phyloP scores from a whole-genome alignment of 345 rosid species.

The Brassica rapa region DNA sequence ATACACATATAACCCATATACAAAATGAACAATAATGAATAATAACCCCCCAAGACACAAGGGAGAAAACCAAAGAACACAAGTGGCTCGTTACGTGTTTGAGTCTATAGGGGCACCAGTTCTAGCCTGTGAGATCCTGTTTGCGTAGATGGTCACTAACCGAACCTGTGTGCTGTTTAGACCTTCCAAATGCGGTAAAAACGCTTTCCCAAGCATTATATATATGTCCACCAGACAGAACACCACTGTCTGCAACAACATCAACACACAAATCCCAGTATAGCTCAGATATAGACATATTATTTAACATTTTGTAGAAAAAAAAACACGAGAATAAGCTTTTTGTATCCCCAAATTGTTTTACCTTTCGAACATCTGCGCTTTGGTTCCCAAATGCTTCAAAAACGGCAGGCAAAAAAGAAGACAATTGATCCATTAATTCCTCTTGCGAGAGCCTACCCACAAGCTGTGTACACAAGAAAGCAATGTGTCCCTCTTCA shows the following conservation, averaged over 20 bases:
- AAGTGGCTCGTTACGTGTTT: conserved; percentile 19
- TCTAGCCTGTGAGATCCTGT: conserved; percentile 96
- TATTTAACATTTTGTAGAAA: background rate
- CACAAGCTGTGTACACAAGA: conserved; percentile 64
- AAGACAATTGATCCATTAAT: conserved; percentile 71
- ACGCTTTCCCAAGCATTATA: conserved; percentile 95
- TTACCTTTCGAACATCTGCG: conserved; percentile 98
- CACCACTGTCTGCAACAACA: conserved; percentile 78
- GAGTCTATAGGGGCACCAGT: conserved; percentile 64
- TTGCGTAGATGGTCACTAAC: conserved; percentile 92
- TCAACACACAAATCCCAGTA: conserved; percentile 1
- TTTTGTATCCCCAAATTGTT: background rate
- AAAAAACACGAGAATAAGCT: no score
- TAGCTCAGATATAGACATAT: background rate
- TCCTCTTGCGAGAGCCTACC: conserved; percentile 96
- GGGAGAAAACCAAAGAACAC: background rate
- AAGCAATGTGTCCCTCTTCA: conserved; percentile 1
- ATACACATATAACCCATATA: conserved; percentile 28
- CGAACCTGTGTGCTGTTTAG: conserved; percentile 88
- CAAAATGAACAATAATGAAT: conserved; percentile 40
- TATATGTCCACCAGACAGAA: conserved; percentile 98
- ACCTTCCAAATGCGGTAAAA: conserved; percentile 89
- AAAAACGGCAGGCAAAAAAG: conserved; percentile 89
- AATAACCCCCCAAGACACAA: conserved; percentile 21
- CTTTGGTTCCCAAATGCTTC: conserved; percentile 98